Evolutionary conservation across 1,284 basidiomycete species (phyloP), one percentile per base, ranked within the genome.

Genomic region (Ustilago trichophora): DNA sequence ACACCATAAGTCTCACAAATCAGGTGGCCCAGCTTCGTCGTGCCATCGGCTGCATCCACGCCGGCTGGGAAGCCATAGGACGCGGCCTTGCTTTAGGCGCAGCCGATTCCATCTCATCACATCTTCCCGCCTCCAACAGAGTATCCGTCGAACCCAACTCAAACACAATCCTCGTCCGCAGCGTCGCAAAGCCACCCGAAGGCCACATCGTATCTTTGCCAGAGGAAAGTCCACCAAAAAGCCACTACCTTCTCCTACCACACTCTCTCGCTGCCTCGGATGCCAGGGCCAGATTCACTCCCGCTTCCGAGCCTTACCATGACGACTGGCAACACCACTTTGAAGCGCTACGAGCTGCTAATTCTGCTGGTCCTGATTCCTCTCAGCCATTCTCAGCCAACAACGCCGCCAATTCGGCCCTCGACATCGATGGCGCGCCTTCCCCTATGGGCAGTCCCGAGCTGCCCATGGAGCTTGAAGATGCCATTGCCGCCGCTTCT

Each of bases 1-100:
- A 55, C 0, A 55, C 53, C 15, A 18, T 52, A 13, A 49, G 45
- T 9, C 67, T 75, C 29, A 34, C 36, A 15, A 62, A 59, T n/a
- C 58, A 73, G 24, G 42, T 75, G 45, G 59, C 42, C n/a, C 57
- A 65, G 25, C 58, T 73, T 3, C 72, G 69, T n/a, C 60, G 76
- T 34, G 71, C 73, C n/a, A 38, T 74, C 7, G 48, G 40, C 2
- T 63, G 55, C 31, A 53, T 77, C 7, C 67, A 60, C 4, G 52
- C 55, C 12, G 77, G 74, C 18, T 79, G 77, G 77, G 55, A 75
- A 16, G 58, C 69, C 12, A 76, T 79, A 29, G 76, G 64, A 3
- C 51, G 58, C 25, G 71, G 66, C 6, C 54, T 78, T 37, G 32
- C 52, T 21, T 26, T 60, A n/a, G 42, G 49, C 38, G 35, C 45